Base-by-base conservation (phyloP, 345 rosid genomes). In the Geranium rotundifolium region DNA sequence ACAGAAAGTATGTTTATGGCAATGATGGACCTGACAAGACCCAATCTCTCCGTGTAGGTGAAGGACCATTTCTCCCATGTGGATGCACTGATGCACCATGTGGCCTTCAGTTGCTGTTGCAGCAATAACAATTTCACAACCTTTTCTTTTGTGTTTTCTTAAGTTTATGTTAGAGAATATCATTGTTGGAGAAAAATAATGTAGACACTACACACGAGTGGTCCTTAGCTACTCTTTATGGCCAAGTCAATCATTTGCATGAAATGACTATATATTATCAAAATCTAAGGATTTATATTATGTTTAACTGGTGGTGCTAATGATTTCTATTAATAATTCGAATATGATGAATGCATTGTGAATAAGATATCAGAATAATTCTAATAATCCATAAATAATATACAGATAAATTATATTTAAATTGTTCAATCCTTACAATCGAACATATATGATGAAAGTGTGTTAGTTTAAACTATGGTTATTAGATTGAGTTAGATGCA, bases 51-150 rank as follows among this genome's bases (percentile, higher is more conserved):
- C 10, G 5, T 41, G 50, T 41, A 4, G 56, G 66, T 29, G 67
- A 67, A 62, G 75, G 83, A 81, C 84, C 84, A 77, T 63, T 9
- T 27, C 65, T 69, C 74, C 85, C 85, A 79, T 68, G 81, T 81
- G 85, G 37, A 79, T 65, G 62, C 50, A 41, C 50, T 41, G 50
- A 12, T 4, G 50, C 50, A 41, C 73, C 81, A 75, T 69, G 76
- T 81, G 85, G 63, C 68, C 59, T 46, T 29, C 41, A 5, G n/a
- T n/a, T 41, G n/a, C n/a, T n/a, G n/a, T n/a, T n/a, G n/a, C n/a
- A n/a, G 13, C 9, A 41, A 41, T 41, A 31, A 31, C 37, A 31
- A 7, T 41, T 41, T 41, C 50, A 41, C 50, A 41, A 41, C 10
- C 50, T 41, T 41, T 41, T n/a, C n/a, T 3, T 41, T 13, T 41